These are phyloP conservation scores for Chenopodium quinoa DNA, from an alignment of 148 eudicot species.

Conservation along the genomic window DNA sequence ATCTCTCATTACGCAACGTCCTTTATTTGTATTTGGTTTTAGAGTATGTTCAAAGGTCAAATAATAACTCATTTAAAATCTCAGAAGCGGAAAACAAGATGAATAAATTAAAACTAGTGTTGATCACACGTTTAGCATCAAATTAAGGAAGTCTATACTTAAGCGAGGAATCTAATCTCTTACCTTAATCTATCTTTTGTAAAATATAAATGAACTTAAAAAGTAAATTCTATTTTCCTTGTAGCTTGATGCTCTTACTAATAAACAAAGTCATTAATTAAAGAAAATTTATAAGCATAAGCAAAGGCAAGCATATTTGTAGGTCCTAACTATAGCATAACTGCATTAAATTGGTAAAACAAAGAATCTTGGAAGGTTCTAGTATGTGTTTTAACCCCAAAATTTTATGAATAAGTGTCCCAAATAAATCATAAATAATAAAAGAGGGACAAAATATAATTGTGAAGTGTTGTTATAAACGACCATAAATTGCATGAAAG, in stretches of 20 bases:
- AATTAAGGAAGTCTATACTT: no score
- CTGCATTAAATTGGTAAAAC: background rate
- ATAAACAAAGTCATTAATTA: no score
- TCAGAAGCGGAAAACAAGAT: no score
- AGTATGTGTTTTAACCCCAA: background rate
- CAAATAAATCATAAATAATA: background rate
- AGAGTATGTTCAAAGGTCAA: background rate
- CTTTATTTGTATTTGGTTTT: no score
- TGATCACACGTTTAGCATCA: no score
- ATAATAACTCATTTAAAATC: no score
- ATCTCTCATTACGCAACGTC: no score
- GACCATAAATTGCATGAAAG: conserved; percentile 19
- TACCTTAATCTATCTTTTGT: no score
- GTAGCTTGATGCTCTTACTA: background rate
- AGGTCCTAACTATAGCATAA: background rate
- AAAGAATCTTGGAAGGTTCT: conserved; percentile 16
- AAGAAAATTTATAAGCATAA: background rate
- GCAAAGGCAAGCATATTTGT: background rate
- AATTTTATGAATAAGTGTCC: background rate
- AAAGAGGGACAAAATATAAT: conserved; percentile 4
- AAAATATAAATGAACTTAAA: no score
- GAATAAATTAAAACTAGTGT: no score
- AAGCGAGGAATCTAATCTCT: no score
- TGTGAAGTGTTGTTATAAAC: background rate
- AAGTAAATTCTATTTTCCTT: background rate